phyloP scores from a whole-genome alignment of 2,329 filamentous ascomycete genomes.

The Microdochium trichocladiopsis region DNA sequence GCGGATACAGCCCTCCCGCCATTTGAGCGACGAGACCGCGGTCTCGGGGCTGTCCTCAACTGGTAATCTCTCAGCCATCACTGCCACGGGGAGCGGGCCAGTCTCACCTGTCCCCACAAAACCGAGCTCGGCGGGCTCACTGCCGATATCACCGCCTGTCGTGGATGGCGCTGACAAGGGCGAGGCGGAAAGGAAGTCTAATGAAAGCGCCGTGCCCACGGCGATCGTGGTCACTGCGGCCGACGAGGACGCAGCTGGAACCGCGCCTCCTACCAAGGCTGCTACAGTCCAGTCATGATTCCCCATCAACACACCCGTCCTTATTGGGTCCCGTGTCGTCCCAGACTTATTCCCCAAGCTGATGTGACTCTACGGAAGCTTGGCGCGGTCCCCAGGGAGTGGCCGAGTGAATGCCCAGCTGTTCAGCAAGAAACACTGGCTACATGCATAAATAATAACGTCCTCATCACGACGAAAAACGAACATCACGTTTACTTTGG shows the following conservation, averaged over 20 bases:
- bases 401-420: too few species aligned
- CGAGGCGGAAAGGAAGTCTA: not conserved
- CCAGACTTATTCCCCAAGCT: too few species aligned
- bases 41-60: not conserved
- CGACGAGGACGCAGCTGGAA: not conserved
- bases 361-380: too few species aligned
- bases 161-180: not conserved
- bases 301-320: too few species aligned
- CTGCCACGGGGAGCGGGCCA: not conserved
- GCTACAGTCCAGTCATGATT: too few species aligned
- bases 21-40: not conserved
- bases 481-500: too few species aligned
- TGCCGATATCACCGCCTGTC: not conserved
- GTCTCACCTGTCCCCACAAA: not conserved
- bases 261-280: not conserved
- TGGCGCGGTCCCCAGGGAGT: too few species aligned
- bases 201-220: not conserved
- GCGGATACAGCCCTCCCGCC: not conserved
- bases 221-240: not conserved
- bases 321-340: too few species aligned
- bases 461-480: too few species aligned
- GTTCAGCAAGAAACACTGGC: too few species aligned
- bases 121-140: not conserved
- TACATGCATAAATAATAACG: too few species aligned
- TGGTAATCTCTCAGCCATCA: not conserved